A percentile compares a stretch with the other conserved stretches of the same genome.
Evolutionary conservation across 805 yeast species (phyloP).

Genomic region (Torulaspora quercuum): DNA sequence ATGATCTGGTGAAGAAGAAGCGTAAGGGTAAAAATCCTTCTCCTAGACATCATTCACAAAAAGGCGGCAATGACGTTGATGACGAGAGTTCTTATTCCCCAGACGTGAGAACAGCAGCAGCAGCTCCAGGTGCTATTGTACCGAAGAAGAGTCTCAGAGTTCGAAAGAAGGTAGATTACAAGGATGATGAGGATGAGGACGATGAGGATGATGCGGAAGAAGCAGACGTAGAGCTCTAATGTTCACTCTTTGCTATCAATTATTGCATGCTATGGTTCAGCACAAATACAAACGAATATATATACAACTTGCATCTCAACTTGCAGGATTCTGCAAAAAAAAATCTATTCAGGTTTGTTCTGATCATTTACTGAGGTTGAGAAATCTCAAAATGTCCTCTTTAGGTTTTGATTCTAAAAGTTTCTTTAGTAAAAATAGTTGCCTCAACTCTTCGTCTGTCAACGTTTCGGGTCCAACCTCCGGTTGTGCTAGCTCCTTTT

Average conservation of each 20-base stretch:
- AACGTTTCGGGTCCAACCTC: constrained; percentile 21
- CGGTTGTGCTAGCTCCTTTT: constrained; percentile 24
- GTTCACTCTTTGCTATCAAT: background rate
- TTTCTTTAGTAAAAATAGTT: constrained; percentile 53
- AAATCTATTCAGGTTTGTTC: background rate
- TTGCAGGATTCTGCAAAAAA: background rate
- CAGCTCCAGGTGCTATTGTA: constrained; percentile 18
- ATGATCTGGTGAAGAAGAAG: constrained; percentile 15
- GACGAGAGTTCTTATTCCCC: constrained; percentile 23
- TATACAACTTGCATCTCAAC: constrained; percentile 4
- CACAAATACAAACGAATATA: constrained; percentile 10
- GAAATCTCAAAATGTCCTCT: constrained; percentile 58
- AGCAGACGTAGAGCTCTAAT: constrained; percentile 2
- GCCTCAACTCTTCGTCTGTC: constrained; percentile 43
- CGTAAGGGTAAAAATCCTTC: constrained; percentile 11
- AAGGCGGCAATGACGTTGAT: constrained; percentile 12
- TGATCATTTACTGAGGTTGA: constrained; percentile 35
- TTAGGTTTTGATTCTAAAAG: constrained; percentile 68
- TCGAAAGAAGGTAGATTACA: constrained; percentile 36
- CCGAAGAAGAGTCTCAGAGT: constrained; percentile 43
- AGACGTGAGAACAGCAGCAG: constrained; percentile 12
- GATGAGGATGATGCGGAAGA: constrained; percentile 28
- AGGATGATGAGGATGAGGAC: constrained; percentile 37
- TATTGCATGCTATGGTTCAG: constrained; percentile 2
- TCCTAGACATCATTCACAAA: no score